These are phyloP conservation scores for Penicillium verhagenii DNA, from an alignment of 495 filamentous ascomycete species.

Conservation along the genomic window DNA sequence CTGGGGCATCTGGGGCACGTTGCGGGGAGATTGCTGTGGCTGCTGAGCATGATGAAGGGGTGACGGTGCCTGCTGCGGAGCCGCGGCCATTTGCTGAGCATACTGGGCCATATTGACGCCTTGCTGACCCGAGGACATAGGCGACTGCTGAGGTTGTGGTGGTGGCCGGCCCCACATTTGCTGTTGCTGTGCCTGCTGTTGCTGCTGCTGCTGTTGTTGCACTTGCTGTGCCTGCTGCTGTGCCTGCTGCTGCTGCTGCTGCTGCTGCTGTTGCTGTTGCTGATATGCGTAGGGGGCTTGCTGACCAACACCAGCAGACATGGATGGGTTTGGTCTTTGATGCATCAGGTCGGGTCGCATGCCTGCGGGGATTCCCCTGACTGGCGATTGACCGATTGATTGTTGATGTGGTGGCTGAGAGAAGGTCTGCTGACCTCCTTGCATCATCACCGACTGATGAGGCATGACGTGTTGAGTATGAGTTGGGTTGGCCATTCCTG, in stretches of 20 bases:
- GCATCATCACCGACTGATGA: conserved; percentile 43
- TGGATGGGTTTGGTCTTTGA: conserved; percentile 42
- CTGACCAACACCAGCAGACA: conserved; percentile 38
- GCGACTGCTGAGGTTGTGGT: conserved; percentile 53
- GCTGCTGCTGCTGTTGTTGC: no score
- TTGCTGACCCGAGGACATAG: conserved; percentile 41
- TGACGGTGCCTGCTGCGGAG: conserved; percentile 45
- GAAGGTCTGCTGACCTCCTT: conserved; percentile 33
- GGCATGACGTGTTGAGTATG: conserved; percentile 41
- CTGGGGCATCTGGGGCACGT: conserved; percentile 43
- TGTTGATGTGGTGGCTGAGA: conserved; percentile 40
- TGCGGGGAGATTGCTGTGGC: conserved; percentile 51
- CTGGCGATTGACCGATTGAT: conserved; percentile 43
- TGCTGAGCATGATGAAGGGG: conserved; percentile 43
- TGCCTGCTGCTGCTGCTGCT: conserved; percentile 30
- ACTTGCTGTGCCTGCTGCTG: conserved; percentile 41
- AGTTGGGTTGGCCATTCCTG: conserved; percentile 37
- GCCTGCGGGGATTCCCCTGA: conserved; percentile 39
- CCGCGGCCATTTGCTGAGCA: conserved; percentile 35
- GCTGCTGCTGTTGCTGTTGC: conserved; percentile 39
- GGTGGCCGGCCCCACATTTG: conserved; percentile 56
- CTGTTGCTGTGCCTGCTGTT: conserved; percentile 20
- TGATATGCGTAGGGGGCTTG: conserved; percentile 47
- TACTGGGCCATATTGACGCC: conserved; percentile 48
- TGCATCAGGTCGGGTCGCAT: conserved; percentile 49